Evolutionary conservation across 2,329 filamentous ascomycete species (phyloP), one percentile per base, ranked within the genome.

Genomic region (Berkeleyomyces rouxiae): DNA sequence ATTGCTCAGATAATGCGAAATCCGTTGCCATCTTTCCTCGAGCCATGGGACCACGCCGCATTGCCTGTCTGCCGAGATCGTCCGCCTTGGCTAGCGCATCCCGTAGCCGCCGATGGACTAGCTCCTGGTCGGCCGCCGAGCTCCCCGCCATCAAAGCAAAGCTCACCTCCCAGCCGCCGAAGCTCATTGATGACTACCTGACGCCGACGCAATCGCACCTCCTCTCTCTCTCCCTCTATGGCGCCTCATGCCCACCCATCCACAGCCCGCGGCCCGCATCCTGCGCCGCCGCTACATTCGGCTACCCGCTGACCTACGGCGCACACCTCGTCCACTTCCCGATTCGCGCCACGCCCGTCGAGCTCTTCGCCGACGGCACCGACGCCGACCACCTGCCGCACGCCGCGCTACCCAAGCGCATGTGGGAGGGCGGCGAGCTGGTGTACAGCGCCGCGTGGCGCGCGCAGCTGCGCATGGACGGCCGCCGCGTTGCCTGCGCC

Each of bases 381-480:
- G 92, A 97, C 71, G 77, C 82, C 3, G 77, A 86, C 61, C 90
- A 96, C 70, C 84, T 79, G 33, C 92, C 92, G 0, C 70, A 71
- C 3, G 46, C 57, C 7, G 83, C 84, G 0, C 96, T 88, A 71
- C 79, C 79, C 59, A 81, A 88, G 31, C 84, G 93, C 16, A 83
- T 99, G 76, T 99, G 93, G 93, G 89, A 88, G 11, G 90, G 91
- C 40, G 93, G 92, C 0, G 79, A 79, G 47, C 73, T 96, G 7
- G 70, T 70, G 1, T 87, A 88, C 67, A 72, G 73, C 16, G 64
- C 40, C 4, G 68, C 68, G 3, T 72, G 70, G 70, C 66, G 64
- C 13, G 23, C 64, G 4, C 64, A 63, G 2, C 59, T 81, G 64
- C 51, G 64, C 4, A 66, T 81, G 3, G 73, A 79, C 61, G 73